phyloP scores from a whole-genome alignment of 257 asterid species.

The Solanum sejunctum region DNA sequence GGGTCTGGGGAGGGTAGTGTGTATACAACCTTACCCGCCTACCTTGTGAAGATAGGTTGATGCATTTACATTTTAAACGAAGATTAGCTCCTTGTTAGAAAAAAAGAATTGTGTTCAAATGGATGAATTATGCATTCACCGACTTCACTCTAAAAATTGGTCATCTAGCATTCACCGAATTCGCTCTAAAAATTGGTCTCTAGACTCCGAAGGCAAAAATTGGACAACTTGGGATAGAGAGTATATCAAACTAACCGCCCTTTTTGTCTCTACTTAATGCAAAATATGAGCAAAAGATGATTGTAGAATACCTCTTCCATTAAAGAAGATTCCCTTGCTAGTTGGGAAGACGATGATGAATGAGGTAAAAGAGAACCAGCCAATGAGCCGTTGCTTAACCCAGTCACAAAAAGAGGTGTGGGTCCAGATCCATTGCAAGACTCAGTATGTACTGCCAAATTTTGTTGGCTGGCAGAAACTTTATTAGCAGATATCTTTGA shows the following conservation, averaged over 20 bases:
- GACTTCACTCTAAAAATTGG: not conserved
- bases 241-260: not conserved
- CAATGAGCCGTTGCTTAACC: conserved; percentile 56
- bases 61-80: too few relatives aligned
- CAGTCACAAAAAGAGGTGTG: conserved; percentile 45
- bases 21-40: not conserved
- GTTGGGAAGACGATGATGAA: conserved; percentile 70
- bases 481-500: conserved; percentile 42
- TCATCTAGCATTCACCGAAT: not conserved
- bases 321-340: conserved; percentile 64
- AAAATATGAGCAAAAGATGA: not conserved
- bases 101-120: not conserved
- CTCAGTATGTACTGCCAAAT: conserved; percentile 62
- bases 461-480: conserved; percentile 67
- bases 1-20: not conserved
- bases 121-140: not conserved
- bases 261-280: not conserved
- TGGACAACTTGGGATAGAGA: not conserved
- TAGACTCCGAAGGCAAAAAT: not conserved
- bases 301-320: conserved; percentile 66
- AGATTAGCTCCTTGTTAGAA: not conserved
- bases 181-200: not conserved
- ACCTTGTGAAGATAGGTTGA: not conserved
- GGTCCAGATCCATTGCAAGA: conserved; percentile 51
- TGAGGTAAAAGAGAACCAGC: conserved; percentile 47